Conservation (phyloP, 2,329 filamentous ascomycete genomes). For the Teratosphaeria pseudoeucalypti region DNA sequence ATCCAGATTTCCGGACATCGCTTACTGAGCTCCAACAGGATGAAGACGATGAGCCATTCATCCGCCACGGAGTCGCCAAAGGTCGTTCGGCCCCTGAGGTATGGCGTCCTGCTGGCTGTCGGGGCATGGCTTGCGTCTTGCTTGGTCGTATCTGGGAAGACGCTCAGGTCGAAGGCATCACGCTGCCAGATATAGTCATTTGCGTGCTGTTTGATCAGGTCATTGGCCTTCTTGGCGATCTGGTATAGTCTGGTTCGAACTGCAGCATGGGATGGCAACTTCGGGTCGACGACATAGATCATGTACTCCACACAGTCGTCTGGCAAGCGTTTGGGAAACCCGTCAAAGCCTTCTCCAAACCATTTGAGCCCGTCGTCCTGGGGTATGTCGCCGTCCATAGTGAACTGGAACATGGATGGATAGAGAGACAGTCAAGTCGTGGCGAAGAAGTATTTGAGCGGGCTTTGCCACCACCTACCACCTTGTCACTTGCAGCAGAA, state of each 20-base stretch:
- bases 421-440: background rate
- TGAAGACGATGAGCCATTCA: conserved; percentile 91
- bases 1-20: conserved; percentile 68
- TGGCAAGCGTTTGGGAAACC: conserved; percentile 57
- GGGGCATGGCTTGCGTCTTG: conserved; percentile 24
- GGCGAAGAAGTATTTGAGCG: background rate
- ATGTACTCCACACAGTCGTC: conserved; percentile 84
- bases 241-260: conserved; percentile 57
- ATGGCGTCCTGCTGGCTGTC: conserved; percentile 4
- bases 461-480: conserved; percentile 6
- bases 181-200: conserved; percentile 93
- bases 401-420: background rate
- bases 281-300: conserved; percentile 58
- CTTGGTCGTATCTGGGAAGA: conserved; percentile 37
- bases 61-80: conserved; percentile 94
- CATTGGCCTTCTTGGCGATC: conserved; percentile 58
- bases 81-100: conserved; percentile 63
- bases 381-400: conserved; percentile 5
- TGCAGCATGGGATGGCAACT: conserved; percentile 37
- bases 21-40: conserved; percentile 71
- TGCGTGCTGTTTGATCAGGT: conserved; percentile 55
- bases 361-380: conserved; percentile 50
- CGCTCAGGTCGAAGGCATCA: conserved; percentile 63
- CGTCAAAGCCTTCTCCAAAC: conserved; percentile 55
- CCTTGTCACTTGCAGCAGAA: background rate